Evolutionary conservation across 2,329 filamentous ascomycete genomes (phyloP).

Genomic region (Cladosporium phlei): DNA sequence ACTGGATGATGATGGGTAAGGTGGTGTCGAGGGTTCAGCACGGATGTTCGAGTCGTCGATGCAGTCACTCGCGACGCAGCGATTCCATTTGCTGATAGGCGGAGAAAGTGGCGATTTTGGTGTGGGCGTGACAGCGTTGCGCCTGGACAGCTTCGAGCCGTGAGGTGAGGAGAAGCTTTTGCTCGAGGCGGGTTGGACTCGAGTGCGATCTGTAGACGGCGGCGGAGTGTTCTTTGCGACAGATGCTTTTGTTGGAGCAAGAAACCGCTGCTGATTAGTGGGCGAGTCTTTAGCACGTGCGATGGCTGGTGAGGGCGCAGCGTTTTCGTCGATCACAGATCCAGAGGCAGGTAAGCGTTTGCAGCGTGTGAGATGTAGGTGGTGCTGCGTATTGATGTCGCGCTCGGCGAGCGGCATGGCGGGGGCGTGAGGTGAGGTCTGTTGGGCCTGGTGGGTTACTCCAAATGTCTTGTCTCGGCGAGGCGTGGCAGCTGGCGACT

Average conservation of each 20-base stretch:
- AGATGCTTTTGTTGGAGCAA: constrained; percentile 27
- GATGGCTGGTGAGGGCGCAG: neutral
- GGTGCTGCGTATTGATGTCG: constrained; percentile 20
- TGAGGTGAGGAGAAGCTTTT: constrained; percentile 13
- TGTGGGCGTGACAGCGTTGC: constrained; percentile 10
- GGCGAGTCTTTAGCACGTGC: neutral
- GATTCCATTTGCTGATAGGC: constrained; percentile 8
- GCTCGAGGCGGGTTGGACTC: constrained; percentile 1
- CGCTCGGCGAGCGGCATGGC: constrained; percentile 24
- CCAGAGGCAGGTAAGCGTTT: constrained; percentile 15
- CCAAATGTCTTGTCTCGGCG: constrained; percentile 1
- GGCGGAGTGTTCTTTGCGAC: constrained; percentile 19
- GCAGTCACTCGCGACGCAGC: neutral
- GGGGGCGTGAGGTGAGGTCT: constrained; percentile 1
- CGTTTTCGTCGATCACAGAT: constrained; percentile 17
- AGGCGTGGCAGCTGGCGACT: neutral
- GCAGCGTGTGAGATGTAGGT: constrained; percentile 14
- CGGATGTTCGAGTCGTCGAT: neutral
- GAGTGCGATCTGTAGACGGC: constrained; percentile 5
- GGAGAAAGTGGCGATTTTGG: constrained; percentile 1
- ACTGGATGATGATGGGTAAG: neutral
- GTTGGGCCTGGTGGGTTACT: neutral
- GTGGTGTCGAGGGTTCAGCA: neutral
- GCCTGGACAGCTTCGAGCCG: constrained; percentile 31
- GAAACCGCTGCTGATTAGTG: constrained; percentile 17